These are phyloP conservation scores for Trapa incisa DNA, from an alignment of 345 rosid genomes.

Conservation along the genomic window DNA sequence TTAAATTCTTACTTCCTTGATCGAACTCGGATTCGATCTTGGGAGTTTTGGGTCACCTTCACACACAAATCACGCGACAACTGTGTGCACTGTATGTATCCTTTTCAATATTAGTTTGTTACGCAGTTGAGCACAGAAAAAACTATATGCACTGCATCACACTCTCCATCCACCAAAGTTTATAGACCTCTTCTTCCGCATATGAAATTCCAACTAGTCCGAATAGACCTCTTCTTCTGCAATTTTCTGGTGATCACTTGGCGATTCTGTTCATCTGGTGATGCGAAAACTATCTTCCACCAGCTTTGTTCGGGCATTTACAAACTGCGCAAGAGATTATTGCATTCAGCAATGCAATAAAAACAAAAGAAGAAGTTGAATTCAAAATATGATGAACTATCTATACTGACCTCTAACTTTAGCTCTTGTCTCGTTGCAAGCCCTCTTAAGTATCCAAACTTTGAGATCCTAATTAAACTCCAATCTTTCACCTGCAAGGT, in stretches of 20 bases:
- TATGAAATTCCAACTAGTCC: neutral
- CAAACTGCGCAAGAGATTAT: conserved; percentile 26
- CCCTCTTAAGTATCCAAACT: conserved; percentile 38
- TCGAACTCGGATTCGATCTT: too few relatives aligned
- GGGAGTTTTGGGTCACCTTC: too few relatives aligned
- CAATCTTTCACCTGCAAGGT: conserved; percentile 20
- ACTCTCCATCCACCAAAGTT: neutral
- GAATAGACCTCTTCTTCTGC: neutral
- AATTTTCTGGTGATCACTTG: neutral
- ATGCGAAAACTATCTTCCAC: conserved; percentile 43
- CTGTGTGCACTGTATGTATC: too few relatives aligned
- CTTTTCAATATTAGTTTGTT: neutral
- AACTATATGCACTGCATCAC: neutral
- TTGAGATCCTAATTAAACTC: conserved; percentile 40
- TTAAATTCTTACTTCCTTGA: too few relatives aligned
- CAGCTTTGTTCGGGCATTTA: conserved; percentile 21
- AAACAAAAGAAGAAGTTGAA: neutral
- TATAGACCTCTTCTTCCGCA: neutral
- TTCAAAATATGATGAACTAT: neutral
- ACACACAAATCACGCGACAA: too few relatives aligned
- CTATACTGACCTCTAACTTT: conserved; percentile 30
- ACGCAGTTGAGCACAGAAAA: neutral
- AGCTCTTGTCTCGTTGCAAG: conserved; percentile 34
- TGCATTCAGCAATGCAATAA: neutral
- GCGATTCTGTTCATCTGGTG: conserved; percentile 10